Conservation (phyloP, 495 filamentous ascomycete genomes). For the Penicillium ochrochloron region DNA sequence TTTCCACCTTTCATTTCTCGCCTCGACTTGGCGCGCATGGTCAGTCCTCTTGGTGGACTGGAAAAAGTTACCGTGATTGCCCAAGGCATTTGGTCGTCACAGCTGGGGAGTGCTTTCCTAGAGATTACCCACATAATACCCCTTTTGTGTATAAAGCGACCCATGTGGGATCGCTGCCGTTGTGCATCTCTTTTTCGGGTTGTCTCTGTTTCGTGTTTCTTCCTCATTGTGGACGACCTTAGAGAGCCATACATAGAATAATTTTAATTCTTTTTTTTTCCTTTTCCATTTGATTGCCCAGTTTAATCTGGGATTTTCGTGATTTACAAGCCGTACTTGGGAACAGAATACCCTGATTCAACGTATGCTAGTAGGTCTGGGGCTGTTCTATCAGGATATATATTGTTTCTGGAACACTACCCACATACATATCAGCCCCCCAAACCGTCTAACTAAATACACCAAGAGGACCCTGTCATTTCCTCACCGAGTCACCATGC, state of each 20-base stretch:
- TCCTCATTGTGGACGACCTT: slow-evolving; percentile 15
- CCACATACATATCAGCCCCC: neutral
- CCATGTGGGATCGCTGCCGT: slow-evolving; percentile 14
- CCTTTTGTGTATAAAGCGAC: slow-evolving; percentile 24
- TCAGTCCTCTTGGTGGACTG: slow-evolving; percentile 8
- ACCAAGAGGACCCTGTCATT: neutral
- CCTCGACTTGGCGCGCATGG: slow-evolving; percentile 21
- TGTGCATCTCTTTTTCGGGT: slow-evolving; percentile 18
- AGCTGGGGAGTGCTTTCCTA: slow-evolving; percentile 12
- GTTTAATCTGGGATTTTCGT: neutral
- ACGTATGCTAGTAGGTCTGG: neutral
- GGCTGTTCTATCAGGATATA: neutral
- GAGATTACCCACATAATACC: slow-evolving; percentile 1
- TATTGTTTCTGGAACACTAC: neutral
- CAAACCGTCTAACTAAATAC: neutral
- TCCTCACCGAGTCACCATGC: neutral
- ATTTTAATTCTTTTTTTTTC: slow-evolving; percentile 37
- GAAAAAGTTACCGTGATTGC: slow-evolving; percentile 12
- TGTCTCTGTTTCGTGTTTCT: slow-evolving; percentile 23
- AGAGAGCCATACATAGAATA: slow-evolving; percentile 33
- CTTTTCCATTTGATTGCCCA: neutral
- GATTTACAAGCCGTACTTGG: too few relatives aligned
- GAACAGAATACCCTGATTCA: neutral
- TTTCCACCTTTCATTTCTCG: slow-evolving; percentile 26
- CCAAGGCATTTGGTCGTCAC: neutral